These are phyloP conservation scores for Phytophthora macrochlamydospora DNA, from an alignment of 352 stramenopile species.

Conservation along the genomic window DNA sequence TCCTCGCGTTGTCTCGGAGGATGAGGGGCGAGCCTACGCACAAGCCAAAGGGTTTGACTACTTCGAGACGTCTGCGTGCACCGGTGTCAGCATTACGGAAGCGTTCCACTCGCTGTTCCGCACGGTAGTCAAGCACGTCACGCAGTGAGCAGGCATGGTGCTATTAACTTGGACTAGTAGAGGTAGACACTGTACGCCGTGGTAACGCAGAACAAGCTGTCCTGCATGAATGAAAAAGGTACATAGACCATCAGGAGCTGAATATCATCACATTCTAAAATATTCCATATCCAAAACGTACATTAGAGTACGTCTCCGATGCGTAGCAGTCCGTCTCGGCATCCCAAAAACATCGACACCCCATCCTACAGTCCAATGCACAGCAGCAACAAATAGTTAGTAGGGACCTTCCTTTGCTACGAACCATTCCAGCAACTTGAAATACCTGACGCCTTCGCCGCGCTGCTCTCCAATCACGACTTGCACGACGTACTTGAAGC, in stretches of 20 bases:
- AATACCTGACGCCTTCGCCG: conserved; percentile 80
- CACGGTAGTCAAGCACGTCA: conserved; percentile 52
- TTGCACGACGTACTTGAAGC: conserved; percentile 93
- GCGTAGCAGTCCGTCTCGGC: conserved; percentile 89
- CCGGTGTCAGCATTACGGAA: conserved; percentile 84
- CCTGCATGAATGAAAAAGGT: conserved; percentile 40
- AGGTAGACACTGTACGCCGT: conserved; percentile 91
- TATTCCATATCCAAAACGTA: conserved; percentile 23
- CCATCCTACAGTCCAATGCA: conserved; percentile 59
- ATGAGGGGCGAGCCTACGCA: conserved; percentile 81
- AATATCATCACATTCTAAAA: background rate
- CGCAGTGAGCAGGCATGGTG: conserved; percentile 11
- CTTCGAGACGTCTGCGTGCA: conserved; percentile 93
- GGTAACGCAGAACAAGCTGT: conserved; percentile 89
- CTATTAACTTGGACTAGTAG: conserved; percentile 51
- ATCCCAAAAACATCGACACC: conserved; percentile 91
- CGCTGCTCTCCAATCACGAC: conserved; percentile 91
- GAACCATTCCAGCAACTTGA: background rate
- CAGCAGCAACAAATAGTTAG: background rate
- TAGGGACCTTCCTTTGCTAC: background rate
- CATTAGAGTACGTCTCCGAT: conserved; percentile 90
- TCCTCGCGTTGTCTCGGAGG: conserved; percentile 71
- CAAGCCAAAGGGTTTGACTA: conserved; percentile 83
- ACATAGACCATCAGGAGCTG: background rate
- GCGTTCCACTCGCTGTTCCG: conserved; percentile 87